These are phyloP conservation scores for Lentithecium fluviatile DNA, from an alignment of 495 filamentous ascomycete species.

Conservation along the genomic window DNA sequence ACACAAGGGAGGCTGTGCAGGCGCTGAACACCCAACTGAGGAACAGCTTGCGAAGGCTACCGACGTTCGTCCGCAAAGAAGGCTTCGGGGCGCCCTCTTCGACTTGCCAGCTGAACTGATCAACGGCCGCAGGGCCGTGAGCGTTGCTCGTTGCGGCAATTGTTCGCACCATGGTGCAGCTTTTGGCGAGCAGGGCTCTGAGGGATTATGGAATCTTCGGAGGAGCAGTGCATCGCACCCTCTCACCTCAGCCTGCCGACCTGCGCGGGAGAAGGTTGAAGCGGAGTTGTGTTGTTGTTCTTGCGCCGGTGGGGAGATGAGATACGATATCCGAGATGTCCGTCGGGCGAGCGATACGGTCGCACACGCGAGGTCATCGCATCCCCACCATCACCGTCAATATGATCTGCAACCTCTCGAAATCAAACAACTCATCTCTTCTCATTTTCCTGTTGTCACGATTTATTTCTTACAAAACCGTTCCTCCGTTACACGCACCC, in stretches of 20 bases:
- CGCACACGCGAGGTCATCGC: too few species aligned
- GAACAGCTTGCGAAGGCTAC: conserved; percentile 19
- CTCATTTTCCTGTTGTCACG: background rate
- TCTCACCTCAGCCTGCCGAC: conserved; percentile 5
- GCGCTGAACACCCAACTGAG: conserved; percentile 5
- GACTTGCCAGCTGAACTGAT: conserved; percentile 18
- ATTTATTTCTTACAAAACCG: background rate
- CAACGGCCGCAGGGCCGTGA: background rate
- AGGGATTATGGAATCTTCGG: background rate
- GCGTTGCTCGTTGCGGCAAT: conserved; percentile 5
- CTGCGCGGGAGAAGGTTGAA: too few species aligned
- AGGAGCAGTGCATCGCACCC: conserved; percentile 4
- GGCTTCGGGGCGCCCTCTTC: conserved; percentile 1
- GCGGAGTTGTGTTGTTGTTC: too few species aligned
- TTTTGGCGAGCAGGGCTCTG: background rate
- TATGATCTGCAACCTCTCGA: too few species aligned
- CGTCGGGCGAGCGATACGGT: too few species aligned
- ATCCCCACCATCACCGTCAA: too few species aligned
- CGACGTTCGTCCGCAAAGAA: conserved; percentile 1
- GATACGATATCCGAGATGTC: too few species aligned
- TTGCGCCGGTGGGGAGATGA: too few species aligned
- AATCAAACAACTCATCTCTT: too few species aligned
- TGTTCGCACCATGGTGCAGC: conserved; percentile 9
- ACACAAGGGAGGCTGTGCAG: conserved; percentile 18
- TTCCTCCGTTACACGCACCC: background rate